Evolutionary conservation across 1,284 basidiomycete species (phyloP).

Genomic region (Heterobasidion occidentale): DNA sequence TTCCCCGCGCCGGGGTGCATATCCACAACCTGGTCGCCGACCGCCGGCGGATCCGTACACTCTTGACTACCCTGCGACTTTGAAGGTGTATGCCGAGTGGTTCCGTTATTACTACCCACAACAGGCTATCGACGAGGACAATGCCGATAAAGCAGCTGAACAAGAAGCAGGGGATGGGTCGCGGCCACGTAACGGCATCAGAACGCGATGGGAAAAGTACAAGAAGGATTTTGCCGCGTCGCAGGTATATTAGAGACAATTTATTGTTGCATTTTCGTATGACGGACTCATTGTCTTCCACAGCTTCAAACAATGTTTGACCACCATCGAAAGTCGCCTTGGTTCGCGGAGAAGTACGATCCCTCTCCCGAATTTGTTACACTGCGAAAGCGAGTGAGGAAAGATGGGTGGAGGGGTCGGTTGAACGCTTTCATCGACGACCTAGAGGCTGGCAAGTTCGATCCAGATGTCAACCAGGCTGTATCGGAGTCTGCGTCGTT

Average conservation of each 20-base stretch:
- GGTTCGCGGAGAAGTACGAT: conserved; percentile 94
- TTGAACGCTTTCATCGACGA: conserved; percentile 68
- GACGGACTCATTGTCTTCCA: conserved; percentile 11
- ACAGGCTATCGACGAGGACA: conserved; percentile 71
- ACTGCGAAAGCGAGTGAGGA: conserved; percentile 69
- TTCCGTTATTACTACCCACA: conserved; percentile 77
- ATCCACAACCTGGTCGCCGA: conserved; percentile 37
- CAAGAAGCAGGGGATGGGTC: conserved; percentile 72
- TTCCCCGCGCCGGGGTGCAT: conserved; percentile 48
- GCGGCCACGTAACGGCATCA: conserved; percentile 75
- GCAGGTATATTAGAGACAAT: conserved; percentile 54
- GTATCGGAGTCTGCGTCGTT: conserved; percentile 36
- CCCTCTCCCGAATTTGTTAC: conserved; percentile 58
- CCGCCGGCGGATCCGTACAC: conserved; percentile 75
- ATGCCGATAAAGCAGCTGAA: conserved; percentile 71
- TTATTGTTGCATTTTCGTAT: background rate
- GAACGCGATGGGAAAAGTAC: conserved; percentile 82
- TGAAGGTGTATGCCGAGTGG: conserved; percentile 89
- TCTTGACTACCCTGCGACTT: conserved; percentile 71
- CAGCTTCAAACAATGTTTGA: conserved; percentile 89
- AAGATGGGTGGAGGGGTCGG: conserved; percentile 74
- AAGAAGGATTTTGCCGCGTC: conserved; percentile 80
- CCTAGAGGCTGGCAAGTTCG: conserved; percentile 77
- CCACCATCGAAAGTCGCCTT: conserved; percentile 83
- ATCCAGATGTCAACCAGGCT: conserved; percentile 59